Percentiles rank a stretch among this genome's conserved stretches.
Conservation (phyloP, 2,329 filamentous ascomycete species). For the Fusarium fracticaudum region DNA sequence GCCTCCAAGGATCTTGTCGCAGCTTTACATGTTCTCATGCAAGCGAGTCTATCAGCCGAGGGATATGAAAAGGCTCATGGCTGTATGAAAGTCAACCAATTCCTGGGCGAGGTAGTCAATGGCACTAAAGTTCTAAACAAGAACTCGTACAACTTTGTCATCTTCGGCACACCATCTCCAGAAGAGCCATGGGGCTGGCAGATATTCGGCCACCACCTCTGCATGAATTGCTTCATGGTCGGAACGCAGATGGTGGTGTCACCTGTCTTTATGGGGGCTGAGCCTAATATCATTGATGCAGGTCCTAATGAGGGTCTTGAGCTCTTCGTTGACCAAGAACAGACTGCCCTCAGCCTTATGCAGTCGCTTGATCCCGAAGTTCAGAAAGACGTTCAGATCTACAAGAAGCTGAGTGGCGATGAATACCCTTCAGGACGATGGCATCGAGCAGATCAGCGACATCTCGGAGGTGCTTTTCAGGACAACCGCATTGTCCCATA, state of each 20-base stretch:
- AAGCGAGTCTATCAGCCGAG: conserved; percentile 69
- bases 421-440: conserved; percentile 72
- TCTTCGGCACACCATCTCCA: conserved; percentile 70
- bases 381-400: conserved; percentile 12
- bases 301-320: conserved; percentile 69
- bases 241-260: conserved; percentile 71
- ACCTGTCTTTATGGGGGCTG: conserved; percentile 81
- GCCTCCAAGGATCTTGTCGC: conserved; percentile 51
- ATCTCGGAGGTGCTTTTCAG: conserved; percentile 78
- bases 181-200: conserved; percentile 74
- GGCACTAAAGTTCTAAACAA: conserved; percentile 73
- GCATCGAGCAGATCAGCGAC: conserved; percentile 82
- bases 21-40: conserved; percentile 64
- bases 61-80: conserved; percentile 74
- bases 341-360: conserved; percentile 72
- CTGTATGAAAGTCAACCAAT: conserved; percentile 78
- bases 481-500: conserved; percentile 80
- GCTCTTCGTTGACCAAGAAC: conserved; percentile 72
- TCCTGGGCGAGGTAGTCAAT: conserved; percentile 73
- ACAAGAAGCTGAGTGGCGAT: conserved; percentile 67
- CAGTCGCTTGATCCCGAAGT: conserved; percentile 54
- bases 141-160: conserved; percentile 76
- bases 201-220: conserved; percentile 81
- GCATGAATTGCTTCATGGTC: conserved; percentile 74
- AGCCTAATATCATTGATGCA: conserved; percentile 76